phyloP scores from a whole-genome alignment of 1,284 basidiomycete species.

The Mixia osmundae region DNA sequence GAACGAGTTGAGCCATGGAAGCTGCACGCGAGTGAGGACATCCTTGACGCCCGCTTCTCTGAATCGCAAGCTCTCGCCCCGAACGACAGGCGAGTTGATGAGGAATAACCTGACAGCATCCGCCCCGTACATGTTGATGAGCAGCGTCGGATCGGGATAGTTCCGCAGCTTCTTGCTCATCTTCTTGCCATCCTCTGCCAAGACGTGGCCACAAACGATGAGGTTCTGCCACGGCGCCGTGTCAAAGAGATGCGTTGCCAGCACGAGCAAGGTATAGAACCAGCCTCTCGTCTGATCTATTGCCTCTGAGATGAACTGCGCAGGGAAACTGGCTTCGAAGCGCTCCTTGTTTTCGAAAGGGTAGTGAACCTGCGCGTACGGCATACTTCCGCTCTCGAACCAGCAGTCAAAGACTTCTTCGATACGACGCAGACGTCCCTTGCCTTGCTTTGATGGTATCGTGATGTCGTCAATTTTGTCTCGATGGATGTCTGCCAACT shows the following conservation, averaged over 20 bases:
- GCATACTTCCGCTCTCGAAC: constrained; percentile 99
- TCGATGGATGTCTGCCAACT: constrained; percentile 79
- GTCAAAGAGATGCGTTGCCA: constrained; percentile 82
- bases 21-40: constrained; percentile 75
- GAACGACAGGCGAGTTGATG: constrained; percentile 95
- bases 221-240: constrained; percentile 96
- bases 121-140: constrained; percentile 81
- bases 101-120: constrained; percentile 96
- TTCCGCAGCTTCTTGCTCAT: constrained; percentile 98
- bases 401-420: constrained; percentile 99
- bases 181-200: constrained; percentile 95
- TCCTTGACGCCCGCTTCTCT: constrained; percentile 94
- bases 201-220: constrained; percentile 83
- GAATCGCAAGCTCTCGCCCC: constrained; percentile 93
- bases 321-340: constrained; percentile 61
- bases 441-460: constrained; percentile 77
- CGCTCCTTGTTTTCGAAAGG: constrained; percentile 90
- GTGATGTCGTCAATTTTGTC: constrained; percentile 91
- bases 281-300: constrained; percentile 45
- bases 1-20: constrained; percentile 99
- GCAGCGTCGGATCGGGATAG: constrained; percentile 86
- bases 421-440: constrained; percentile 62
- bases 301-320: constrained; percentile 95
- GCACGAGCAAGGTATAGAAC: constrained; percentile 96
- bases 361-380: constrained; percentile 91